phyloP scores from a whole-genome alignment of 345 rosid species.

The Boechera retrofracta region DNA sequence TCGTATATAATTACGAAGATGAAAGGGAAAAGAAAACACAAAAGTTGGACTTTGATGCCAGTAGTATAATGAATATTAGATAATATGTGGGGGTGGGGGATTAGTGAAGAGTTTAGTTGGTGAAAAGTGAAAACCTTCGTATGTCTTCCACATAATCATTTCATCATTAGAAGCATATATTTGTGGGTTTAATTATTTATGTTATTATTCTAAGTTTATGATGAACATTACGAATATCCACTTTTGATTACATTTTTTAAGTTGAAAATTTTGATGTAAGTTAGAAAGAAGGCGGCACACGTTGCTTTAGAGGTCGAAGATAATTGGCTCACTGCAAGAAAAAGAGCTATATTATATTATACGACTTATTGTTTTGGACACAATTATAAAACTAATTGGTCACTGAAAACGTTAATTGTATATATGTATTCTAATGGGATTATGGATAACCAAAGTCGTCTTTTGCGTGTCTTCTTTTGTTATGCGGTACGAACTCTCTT shows the following conservation, averaged over 20 bases:
- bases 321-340: not conserved
- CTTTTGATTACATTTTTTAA: constrained; percentile 19
- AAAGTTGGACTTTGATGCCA: constrained; percentile 30
- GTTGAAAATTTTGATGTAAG: not conserved
- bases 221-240: constrained; percentile 34
- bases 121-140: constrained; percentile 38
- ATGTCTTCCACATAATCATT: constrained; percentile 48
- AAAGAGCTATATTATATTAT: not conserved
- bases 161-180: constrained; percentile 45
- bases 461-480: constrained; percentile 27
- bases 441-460: constrained; percentile 27
- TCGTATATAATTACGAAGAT: not conserved
- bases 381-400: not conserved
- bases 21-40: not conserved
- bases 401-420: not conserved
- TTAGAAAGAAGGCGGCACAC: constrained; percentile 35
- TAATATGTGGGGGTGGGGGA: constrained; percentile 9
- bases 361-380: not conserved
- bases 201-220: not conserved
- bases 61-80: constrained; percentile 14
- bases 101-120: constrained; percentile 37
- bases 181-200: constrained; percentile 31
- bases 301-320: constrained; percentile 34
- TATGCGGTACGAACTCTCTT: not conserved
- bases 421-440: constrained; percentile 9